These are phyloP conservation scores for Takashimella koratensis DNA, from an alignment of 1,284 basidiomycete genomes.

Conservation along the genomic window DNA sequence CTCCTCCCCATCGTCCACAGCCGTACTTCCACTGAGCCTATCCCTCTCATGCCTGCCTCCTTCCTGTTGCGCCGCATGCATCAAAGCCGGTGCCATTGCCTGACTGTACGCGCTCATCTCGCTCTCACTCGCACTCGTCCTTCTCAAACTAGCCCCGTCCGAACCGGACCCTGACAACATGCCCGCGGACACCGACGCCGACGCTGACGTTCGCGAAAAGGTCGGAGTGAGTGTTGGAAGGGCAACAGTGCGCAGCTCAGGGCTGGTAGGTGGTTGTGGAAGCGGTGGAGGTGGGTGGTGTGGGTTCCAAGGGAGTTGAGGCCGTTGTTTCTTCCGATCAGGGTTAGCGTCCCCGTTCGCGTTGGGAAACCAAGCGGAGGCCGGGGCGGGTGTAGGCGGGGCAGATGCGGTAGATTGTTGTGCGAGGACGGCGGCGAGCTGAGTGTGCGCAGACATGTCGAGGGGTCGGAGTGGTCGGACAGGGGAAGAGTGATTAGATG, in stretches of 20 bases:
- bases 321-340: slow-evolving; percentile 12
- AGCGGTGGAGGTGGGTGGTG: slow-evolving; percentile 11
- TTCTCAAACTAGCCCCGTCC: slow-evolving; percentile 4
- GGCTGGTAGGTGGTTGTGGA: slow-evolving; percentile 21
- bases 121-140: slow-evolving; percentile 4
- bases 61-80: not conserved
- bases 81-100: not conserved
- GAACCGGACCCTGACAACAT: not conserved
- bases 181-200: slow-evolving; percentile 4
- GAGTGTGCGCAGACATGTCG: slow-evolving; percentile 1
- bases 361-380: not conserved
- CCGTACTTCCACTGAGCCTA: slow-evolving; percentile 9
- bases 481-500: slow-evolving; percentile 16
- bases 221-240: slow-evolving; percentile 32
- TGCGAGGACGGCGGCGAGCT: not conserved
- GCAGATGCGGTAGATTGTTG: slow-evolving; percentile 15
- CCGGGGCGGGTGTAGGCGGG: slow-evolving; percentile 8
- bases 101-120: slow-evolving; percentile 1
- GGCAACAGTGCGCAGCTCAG: slow-evolving; percentile 32
- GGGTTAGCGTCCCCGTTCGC: not conserved
- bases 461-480: slow-evolving; percentile 6
- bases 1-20: slow-evolving; percentile 8
- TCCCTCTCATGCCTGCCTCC: not conserved
- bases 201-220: slow-evolving; percentile 4
- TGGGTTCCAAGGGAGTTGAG: slow-evolving; percentile 19